phyloP scores from a whole-genome alignment of 23 red algal genomes.

The Gracilaria gracilis region DNA sequence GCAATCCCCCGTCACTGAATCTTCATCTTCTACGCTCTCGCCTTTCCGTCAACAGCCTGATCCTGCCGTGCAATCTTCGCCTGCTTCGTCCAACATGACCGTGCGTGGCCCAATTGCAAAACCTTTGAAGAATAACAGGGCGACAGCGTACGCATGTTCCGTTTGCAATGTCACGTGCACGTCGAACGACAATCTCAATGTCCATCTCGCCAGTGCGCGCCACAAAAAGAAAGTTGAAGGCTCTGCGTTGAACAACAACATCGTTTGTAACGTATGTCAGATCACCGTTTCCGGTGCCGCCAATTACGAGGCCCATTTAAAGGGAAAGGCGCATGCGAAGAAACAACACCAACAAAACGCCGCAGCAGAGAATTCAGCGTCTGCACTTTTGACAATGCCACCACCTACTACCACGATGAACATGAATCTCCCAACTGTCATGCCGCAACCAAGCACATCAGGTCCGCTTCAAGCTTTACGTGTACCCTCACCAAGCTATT shows the following conservation, averaged over 20 bases:
- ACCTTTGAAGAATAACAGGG: neutral
- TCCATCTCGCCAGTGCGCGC: conserved; percentile 39
- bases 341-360: conserved; percentile 2
- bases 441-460: neutral
- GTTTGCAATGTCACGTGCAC: conserved; percentile 45
- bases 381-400: neutral
- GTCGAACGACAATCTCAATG: conserved; percentile 37
- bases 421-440: neutral
- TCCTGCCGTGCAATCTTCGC: neutral
- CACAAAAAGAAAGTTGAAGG: conserved; percentile 19
- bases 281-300: conserved; percentile 14
- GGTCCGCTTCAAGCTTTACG: neutral
- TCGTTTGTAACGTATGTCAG: conserved; percentile 32
- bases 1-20: neutral
- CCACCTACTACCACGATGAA: neutral
- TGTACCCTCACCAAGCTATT: neutral
- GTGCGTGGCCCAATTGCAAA: neutral
- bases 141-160: neutral
- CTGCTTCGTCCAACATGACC: neutral
- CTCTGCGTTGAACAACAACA: neutral
- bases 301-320: conserved; percentile 56
- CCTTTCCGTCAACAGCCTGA: neutral
- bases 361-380: neutral
- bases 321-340: conserved; percentile 51
- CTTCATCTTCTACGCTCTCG: neutral